phyloP scores from a whole-genome alignment of 2,329 filamentous ascomycete species.

The Stagonosporopsis cucurbitacearum region DNA sequence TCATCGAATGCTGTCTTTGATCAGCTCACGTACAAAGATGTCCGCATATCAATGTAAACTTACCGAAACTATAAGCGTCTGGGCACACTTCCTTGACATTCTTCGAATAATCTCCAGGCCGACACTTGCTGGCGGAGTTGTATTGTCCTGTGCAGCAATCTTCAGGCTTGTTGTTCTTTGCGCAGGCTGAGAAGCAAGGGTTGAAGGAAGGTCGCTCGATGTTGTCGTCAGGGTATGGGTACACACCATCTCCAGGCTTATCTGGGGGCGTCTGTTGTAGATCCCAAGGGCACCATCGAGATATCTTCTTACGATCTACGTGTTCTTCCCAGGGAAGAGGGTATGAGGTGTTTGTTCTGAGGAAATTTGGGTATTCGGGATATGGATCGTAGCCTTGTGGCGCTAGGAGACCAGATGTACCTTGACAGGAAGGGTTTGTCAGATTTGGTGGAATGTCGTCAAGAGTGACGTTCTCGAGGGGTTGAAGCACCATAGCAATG shows the following conservation, averaged over 20 bases:
- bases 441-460: conserved; percentile 73
- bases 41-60: conserved; percentile 45
- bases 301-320: conserved; percentile 63
- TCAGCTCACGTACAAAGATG: background rate
- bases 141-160: conserved; percentile 80
- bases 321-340: conserved; percentile 71
- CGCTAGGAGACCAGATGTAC: conserved; percentile 67
- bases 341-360: conserved; percentile 69
- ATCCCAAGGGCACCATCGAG: conserved; percentile 81
- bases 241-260: conserved; percentile 76
- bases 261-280: conserved; percentile 71
- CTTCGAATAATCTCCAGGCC: conserved; percentile 71
- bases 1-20: conserved; percentile 60
- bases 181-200: conserved; percentile 79
- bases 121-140: conserved; percentile 68
- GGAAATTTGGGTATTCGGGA: conserved; percentile 57
- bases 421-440: conserved; percentile 79
- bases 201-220: conserved; percentile 75
- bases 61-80: conserved; percentile 81
- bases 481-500: conserved; percentile 61
- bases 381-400: conserved; percentile 56
- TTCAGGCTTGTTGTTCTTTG: conserved; percentile 67
- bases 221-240: conserved; percentile 79
- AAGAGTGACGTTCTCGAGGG: conserved; percentile 65
- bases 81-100: conserved; percentile 78